Evolutionary conservation across 129 eudicot species (phyloP).

Genomic region (Flaveria bidentis): DNA sequence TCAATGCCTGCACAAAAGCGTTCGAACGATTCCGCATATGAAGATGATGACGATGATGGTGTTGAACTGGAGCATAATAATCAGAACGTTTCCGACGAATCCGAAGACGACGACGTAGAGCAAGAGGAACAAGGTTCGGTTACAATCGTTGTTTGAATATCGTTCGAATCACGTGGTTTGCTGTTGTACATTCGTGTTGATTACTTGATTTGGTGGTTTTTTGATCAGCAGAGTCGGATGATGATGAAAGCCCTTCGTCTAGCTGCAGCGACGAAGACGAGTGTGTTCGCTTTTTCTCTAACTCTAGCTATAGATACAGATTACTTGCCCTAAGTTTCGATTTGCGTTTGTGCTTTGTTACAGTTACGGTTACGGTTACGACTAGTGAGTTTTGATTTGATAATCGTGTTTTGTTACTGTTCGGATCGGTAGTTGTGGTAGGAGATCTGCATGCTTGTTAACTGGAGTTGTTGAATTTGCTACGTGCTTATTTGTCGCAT

Average conservation of each 20-base stretch:
- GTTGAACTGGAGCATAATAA: constrained; percentile 22
- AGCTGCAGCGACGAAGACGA: constrained; percentile 59
- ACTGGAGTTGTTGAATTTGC: constrained; percentile 11
- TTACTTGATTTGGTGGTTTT: constrained; percentile 10
- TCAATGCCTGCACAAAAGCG: constrained; percentile 48
- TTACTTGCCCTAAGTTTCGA: constrained; percentile 22
- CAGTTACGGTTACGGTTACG: background rate
- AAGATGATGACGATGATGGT: background rate
- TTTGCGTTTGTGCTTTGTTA: constrained; percentile 4
- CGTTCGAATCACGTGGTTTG: constrained; percentile 20
- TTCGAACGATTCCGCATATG: constrained; percentile 26
- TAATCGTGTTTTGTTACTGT: background rate
- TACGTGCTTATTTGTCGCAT: background rate
- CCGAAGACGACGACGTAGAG: constrained; percentile 33
- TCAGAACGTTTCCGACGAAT: constrained; percentile 27
- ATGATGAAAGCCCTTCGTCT: constrained; percentile 51
- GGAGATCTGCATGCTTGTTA: constrained; percentile 45
- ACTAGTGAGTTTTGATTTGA: constrained; percentile 9
- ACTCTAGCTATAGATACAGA: constrained; percentile 12
- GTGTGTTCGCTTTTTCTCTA: constrained; percentile 34
- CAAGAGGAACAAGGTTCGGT: constrained; percentile 28
- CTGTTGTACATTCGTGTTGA: constrained; percentile 19
- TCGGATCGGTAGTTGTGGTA: constrained; percentile 16
- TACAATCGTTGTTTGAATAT: background rate
- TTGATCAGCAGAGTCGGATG: constrained; percentile 35